Base-by-base conservation (phyloP, 371 early-diverging fungal genomes). In the Mortierella sp. region DNA sequence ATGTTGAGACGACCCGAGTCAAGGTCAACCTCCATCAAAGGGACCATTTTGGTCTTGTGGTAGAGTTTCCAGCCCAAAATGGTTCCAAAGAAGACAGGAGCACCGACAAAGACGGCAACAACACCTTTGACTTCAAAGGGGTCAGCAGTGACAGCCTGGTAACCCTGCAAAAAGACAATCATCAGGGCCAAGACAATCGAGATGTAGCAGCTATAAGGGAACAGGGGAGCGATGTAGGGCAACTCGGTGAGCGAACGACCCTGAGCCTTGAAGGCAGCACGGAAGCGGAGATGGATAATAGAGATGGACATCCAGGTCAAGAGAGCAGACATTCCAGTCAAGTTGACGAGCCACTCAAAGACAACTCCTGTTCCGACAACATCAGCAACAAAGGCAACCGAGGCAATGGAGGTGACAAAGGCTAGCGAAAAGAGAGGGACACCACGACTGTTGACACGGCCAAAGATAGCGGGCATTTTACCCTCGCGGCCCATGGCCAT, bases 281-380 rank as follows among this genome's bases (percentile, higher is more conserved):
- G 95, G 93, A 97, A 97, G 42, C 97, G 95, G 71, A 95, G 87
- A 79, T 97, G 97, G n/a, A 94, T 95, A 76, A 95, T 81, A 4
- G 93, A 89, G 74, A 97, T 97, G 60, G 92, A 89, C 57, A 96
- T 81, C 97, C 97, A 97, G 50, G 95, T 94, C 38, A 95, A 87
- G 42, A 97, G 89, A 58, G 96, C 96, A 4, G 97, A 93, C 57
- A 95, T 89, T 0, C 94, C 94, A 19, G 95, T 90, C 45, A 97
- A 75, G 80, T 90, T 91, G 70, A 94, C 90, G 34, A 96, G 88
- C 93, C 95, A 96, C 28, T 81, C 89, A 78, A 96, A 97, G 3
- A 96, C 94, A n/a, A 91, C 90, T 42, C 94, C 94, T 10, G 93
- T 92, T 24, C 91, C 90, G 28, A 91, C 90, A 38, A 93, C 76